Base-by-base conservation (phyloP, 306 rosid species). In the Coriaria nepalensis region DNA sequence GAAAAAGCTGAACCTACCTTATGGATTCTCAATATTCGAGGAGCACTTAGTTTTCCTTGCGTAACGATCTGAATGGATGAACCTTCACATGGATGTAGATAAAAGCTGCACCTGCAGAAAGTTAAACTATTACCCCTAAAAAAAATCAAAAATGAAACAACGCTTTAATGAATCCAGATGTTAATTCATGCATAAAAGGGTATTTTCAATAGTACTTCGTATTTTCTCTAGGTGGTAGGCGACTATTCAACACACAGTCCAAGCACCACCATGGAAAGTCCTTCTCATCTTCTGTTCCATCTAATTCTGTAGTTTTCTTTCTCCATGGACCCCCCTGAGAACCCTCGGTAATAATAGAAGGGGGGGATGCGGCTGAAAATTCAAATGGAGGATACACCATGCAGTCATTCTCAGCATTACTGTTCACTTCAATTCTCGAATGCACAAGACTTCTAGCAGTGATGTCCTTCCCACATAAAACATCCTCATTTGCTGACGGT, bases 281-380 rank as follows among this genome's bases (percentile, higher is more conserved):
- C 68, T 85, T 90, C 58, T 85, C 98, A 61, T 85, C 98, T 73
- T 85, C 95, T 14, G 80, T 69, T 65, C 94, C 98, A 75, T 85
- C 93, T 56, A 92, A 75, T 61, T 82, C 88, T 42, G 94, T 85
- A 64, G 82, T 75, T 63, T 78, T 77, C 77, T 80, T 92, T 44
- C 98, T 82, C 98, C 98, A 92, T 2, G 94, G 96, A 55, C 94
- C 96, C 57, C 98, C 98, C 35, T 92, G 83, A 47, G 75, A 61
- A 55, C 98, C 96, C 86, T 92, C 98, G 0, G 96, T 82, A 52
- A 92, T 75, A 56, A 92, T 72, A 41, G 98, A 92, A 53, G 98
- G 96, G 65, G 94, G 78, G 62, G 92, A 82, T 40, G 55, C 65
- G 36, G 60, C 71, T 56, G 98, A 78, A 80, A 92, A 92, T 68